A percentile compares a stretch with the other conserved stretches of the same genome.
phyloP scores from a whole-genome alignment of 1,139 yeast genomes.

The Pichia sp. region DNA sequence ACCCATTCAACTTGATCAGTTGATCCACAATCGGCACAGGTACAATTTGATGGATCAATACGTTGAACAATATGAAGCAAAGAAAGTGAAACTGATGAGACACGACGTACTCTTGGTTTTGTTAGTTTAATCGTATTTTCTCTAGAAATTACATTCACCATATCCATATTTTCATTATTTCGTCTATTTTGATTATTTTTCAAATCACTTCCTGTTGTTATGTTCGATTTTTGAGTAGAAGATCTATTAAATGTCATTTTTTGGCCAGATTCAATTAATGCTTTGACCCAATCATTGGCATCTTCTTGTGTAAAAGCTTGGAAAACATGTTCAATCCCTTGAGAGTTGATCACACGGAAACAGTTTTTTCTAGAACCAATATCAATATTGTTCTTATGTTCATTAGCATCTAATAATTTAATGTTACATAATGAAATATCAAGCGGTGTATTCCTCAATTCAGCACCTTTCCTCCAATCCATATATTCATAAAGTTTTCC shows the following conservation, averaged over 20 bases:
- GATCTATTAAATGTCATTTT: constrained; percentile 19
- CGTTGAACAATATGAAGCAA: constrained; percentile 40
- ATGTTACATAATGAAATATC: constrained; percentile 69
- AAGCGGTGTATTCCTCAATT: constrained; percentile 62
- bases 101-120: constrained; percentile 18
- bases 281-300: constrained; percentile 62
- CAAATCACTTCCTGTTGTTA: too few species aligned
- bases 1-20: constrained; percentile 77
- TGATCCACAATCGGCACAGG: constrained; percentile 78
- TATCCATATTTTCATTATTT: neutral
- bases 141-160: neutral
- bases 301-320: constrained; percentile 74
- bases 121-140: neutral
- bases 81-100: constrained; percentile 29
- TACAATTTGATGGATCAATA: constrained; percentile 49
- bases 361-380: constrained; percentile 49
- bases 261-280: constrained; percentile 43
- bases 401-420: constrained; percentile 37
- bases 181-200: neutral
- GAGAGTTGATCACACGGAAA: constrained; percentile 71
- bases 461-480: constrained; percentile 74
- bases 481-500: constrained; percentile 68
- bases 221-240: neutral
- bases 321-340: constrained; percentile 62
- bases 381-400: constrained; percentile 10